Conservation (phyloP, 257 asterid genomes). For the Ligustrum vulgare region DNA sequence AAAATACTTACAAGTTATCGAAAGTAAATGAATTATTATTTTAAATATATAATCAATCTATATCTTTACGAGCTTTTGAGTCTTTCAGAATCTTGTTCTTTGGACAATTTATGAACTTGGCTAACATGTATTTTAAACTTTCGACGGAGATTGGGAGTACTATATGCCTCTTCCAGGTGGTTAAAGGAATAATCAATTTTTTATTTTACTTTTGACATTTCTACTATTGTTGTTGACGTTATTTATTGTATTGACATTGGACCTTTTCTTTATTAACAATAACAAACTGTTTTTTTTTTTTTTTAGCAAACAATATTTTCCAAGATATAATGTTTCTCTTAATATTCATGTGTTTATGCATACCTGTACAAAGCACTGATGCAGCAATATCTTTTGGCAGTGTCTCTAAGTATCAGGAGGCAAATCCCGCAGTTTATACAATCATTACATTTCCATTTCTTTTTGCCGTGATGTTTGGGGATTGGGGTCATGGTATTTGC, state of each 20-base stretch:
- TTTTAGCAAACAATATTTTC: not conserved
- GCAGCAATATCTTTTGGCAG: conserved; percentile 48
- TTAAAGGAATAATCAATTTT: not conserved
- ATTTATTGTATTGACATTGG: not conserved
- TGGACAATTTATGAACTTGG: not conserved
- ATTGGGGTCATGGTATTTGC: conserved; percentile 99
- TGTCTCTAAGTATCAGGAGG: conserved; percentile 94
- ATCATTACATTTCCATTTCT: conserved; percentile 93
- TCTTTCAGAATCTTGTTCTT: conserved; percentile 6
- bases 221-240: not conserved
- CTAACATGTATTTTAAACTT: not conserved
- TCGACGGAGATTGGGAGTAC: not conserved
- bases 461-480: conserved; percentile 99
- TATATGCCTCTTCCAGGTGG: not conserved
- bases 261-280: not conserved
- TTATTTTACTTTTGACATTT: not conserved
- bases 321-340: conserved; percentile 1
- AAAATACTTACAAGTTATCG: not conserved
- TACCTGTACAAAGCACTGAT: conserved; percentile 33
- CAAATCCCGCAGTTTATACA: conserved; percentile 97
- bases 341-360: conserved; percentile 21
- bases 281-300: not conserved
- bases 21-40: not conserved
- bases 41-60: not conserved
- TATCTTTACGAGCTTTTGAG: conserved; percentile 13